Evolutionary conservation across 768 basidiomycete genomes (phyloP), one percentile per base, ranked within the genome.

Genomic region (Baorangia bicolor): DNA sequence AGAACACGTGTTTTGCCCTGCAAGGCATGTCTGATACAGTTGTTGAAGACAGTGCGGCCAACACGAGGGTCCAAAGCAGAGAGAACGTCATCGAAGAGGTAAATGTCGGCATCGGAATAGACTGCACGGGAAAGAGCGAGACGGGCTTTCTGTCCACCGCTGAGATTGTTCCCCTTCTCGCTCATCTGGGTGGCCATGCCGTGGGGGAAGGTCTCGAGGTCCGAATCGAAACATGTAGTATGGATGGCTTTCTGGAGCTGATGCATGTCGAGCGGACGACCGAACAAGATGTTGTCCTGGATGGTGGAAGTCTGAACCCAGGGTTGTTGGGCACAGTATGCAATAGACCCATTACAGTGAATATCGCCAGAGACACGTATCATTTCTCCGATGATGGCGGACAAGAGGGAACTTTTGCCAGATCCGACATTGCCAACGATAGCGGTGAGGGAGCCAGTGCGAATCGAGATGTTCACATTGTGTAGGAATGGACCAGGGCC

Each of bases 111-210:
- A 44, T 73, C 63, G 5, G 74, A 74, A 54, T 80, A 80, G 14
- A 80, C 67, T 4, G 78, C 78, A 28, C 79, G 71, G 28, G 79
- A 78, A 34, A 80, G 66, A 5, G 75, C 72, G 25, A 81, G 71
- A 33, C 80, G 67, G 7, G 80, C 80, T 61, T 79, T 81, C 62
- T 81, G 80, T 34, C 80, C 80, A 40, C 80, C 80, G 54, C 72
- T 74, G 28, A 61, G 65, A 46, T 75, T 80, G 43, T 72, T 68
- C 33, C 78, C 78, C 56, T 78, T 78, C 58, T 80, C 78, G 30
- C 77, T 79, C 56, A 80, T 72, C 60, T 80, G 76, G 2, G 79
- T 80, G 35, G 67, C 68, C 59, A 69, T 63, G 23, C 68, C 68
- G 35, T 60, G 50, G 3, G 69, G 66, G 53, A 70, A 66, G 0